Evolutionary conservation across 164 flowering plant genomes (phyloP).

Genomic region (Kalanchoe fedtschenkoi): DNA sequence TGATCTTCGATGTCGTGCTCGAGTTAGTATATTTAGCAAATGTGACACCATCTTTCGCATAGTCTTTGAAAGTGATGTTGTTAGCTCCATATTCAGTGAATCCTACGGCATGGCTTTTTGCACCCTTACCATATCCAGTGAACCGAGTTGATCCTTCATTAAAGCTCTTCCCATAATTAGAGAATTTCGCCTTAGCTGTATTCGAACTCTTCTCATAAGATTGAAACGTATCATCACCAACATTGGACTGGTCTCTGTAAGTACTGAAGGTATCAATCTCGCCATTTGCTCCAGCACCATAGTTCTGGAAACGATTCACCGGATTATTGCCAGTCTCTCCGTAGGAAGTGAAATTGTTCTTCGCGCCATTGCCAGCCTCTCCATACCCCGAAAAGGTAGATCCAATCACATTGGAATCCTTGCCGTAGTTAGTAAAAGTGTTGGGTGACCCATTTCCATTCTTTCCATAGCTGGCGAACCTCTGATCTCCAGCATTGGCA

Average conservation of each 20-base stretch:
- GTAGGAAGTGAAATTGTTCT: conserved; percentile 38
- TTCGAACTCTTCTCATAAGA: conserved; percentile 49
- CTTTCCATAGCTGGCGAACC: conserved; percentile 21
- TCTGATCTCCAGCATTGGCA: conserved; percentile 18
- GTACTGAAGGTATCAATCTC: conserved; percentile 30
- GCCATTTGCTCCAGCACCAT: conserved; percentile 38
- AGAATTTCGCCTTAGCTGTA: conserved; percentile 23
- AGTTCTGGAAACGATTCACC: conserved; percentile 36
- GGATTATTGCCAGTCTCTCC: conserved; percentile 39
- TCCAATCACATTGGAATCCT: conserved; percentile 39
- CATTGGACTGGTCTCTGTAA: conserved; percentile 59
- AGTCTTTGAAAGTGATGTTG: conserved; percentile 48
- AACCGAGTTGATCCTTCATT: conserved; percentile 47
- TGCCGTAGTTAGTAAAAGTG: conserved; percentile 35
- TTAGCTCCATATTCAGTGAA: conserved; percentile 44
- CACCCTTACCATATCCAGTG: conserved; percentile 36
- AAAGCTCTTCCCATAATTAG: conserved; percentile 47
- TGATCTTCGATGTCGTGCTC: conserved; percentile 12
- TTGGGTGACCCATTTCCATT: conserved; percentile 32
- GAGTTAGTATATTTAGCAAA: conserved; percentile 27
- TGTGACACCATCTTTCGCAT: conserved; percentile 25
- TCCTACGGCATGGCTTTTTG: conserved; percentile 13
- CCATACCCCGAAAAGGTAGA: conserved; percentile 41
- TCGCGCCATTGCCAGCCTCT: conserved; percentile 26
- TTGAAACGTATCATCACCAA: conserved; percentile 45